Base-by-base conservation (phyloP, 2,329 filamentous ascomycete species). In the Aspergillus floridensis region DNA sequence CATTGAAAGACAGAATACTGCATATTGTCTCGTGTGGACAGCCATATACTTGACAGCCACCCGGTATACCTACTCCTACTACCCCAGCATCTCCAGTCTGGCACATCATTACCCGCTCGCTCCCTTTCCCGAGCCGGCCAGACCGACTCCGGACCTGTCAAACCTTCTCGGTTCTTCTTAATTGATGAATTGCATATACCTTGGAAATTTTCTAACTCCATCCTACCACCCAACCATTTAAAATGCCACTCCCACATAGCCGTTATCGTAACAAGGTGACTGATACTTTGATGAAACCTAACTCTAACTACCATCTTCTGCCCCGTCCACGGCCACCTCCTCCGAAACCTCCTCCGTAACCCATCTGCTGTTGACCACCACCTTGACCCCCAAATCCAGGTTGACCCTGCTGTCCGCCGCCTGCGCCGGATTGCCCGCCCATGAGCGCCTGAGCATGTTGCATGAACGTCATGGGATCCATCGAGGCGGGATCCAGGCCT, bases 401-500 rank as follows among this genome's bases (percentile, higher is more conserved):
- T 58, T 76, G 75, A 8, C 63, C 66, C 54, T 68, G 74, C 47
- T 74, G 76, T 48, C 70, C 70, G 51, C 71, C 73, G 41, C 69
- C 70, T 48, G 71, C 71, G n/a, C 76, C 77, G 49, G 73, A 69
- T 65, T 77, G 77, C 5, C 71, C 72, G 21, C 74, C 73, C 76
- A 81, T 80, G 75, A 82, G 81, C 26, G 77, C 75, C 69, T 83
- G 78, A 55, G 81, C 78, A 69, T 80, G 77, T 63, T 80, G 79
- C 80, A 84, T 82, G 63, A 85, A 83, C 22, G 78, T 74, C 67
- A 78, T 77, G 5, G 82, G 82, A 64, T 84, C 81, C 77, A 85
- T 81, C 51, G 80, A 75, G 7, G 76, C 76, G 2, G 82, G 81
- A 64, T 84, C 81, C 58, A 84, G 74, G 8, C 83, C 83, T 59